Conservation (phyloP, 192 early-diverging fungal genomes). For the Cladochytrium replicatum region DNA sequence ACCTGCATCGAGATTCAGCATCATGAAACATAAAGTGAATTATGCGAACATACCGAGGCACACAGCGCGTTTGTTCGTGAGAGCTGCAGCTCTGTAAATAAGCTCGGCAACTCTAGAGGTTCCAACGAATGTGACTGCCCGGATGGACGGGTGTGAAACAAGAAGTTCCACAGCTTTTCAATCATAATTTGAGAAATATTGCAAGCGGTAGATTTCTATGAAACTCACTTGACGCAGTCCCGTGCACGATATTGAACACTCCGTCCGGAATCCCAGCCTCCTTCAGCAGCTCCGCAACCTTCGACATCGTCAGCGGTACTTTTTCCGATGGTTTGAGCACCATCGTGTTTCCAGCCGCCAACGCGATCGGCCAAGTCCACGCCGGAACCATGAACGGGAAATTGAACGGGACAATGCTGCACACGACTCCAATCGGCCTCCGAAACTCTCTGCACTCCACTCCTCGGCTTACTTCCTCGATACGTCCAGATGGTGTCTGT, state of each 20-base stretch:
- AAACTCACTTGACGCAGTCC: conserved; percentile 31
- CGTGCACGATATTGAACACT: conserved; percentile 69
- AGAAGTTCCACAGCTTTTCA: conserved; percentile 41
- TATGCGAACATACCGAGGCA: conserved; percentile 50
- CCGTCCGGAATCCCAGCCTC: conserved; percentile 59
- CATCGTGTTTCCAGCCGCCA: conserved; percentile 61
- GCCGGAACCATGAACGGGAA: conserved; percentile 80
- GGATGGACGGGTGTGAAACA: conserved; percentile 49
- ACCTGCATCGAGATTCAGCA: conserved; percentile 4
- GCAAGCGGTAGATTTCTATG: not conserved
- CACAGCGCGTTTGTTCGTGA: conserved; percentile 58
- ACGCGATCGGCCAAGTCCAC: conserved; percentile 70
- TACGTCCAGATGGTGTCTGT: conserved; percentile 49
- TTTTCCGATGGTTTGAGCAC: conserved; percentile 76
- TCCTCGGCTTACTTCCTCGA: conserved; percentile 54
- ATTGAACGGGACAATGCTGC: conserved; percentile 69
- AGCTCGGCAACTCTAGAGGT: conserved; percentile 65
- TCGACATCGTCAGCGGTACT: conserved; percentile 69
- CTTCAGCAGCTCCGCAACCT: conserved; percentile 43
- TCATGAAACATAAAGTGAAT: conserved; percentile 18
- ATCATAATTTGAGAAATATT: not conserved
- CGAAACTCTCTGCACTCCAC: conserved; percentile 56
- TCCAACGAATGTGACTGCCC: conserved; percentile 71
- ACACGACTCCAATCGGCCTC: conserved; percentile 64
- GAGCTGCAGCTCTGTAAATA: conserved; percentile 33